Conservation (phyloP, 169 alveolate genomes). For the Plasmodium chabaudi region DNA sequence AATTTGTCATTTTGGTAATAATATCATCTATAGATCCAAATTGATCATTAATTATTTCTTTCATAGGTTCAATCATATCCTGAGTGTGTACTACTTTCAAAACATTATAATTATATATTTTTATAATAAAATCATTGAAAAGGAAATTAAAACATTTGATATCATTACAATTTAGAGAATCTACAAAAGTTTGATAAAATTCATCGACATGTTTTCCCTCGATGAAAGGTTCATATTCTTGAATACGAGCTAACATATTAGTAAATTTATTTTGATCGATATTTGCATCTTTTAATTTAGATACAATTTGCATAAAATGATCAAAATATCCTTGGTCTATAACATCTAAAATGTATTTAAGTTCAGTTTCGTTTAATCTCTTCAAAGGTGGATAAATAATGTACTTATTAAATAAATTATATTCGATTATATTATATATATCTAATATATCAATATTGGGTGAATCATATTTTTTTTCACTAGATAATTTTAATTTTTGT, state of each 20-base stretch:
- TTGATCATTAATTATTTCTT: conserved; percentile 15
- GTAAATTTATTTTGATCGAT: neutral
- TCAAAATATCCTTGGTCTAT: conserved; percentile 57
- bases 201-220: conserved; percentile 2
- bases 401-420: conserved; percentile 37
- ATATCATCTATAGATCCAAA: neutral
- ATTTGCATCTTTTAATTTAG: conserved; percentile 2
- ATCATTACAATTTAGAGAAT: conserved; percentile 44
- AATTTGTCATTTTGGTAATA: conserved; percentile 3
- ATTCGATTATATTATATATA: conserved; percentile 47
- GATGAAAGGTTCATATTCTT: conserved; percentile 27
- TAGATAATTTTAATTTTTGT: conserved; percentile 47
- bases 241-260: neutral
- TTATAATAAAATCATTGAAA: conserved; percentile 15
- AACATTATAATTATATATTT: conserved; percentile 10
- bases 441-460: conserved; percentile 10
- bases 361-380: conserved; percentile 37
- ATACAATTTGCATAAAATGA: conserved; percentile 8
- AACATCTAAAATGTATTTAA: conserved; percentile 33
- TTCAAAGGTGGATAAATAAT: conserved; percentile 56
- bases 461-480: conserved; percentile 18
- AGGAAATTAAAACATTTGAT: conserved; percentile 47
- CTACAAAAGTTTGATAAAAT: conserved; percentile 9
- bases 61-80: neutral
- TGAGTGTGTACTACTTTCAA: neutral